phyloP scores from a whole-genome alignment of 345 rosid species.

The Diplotaxis tenuifolia region DNA sequence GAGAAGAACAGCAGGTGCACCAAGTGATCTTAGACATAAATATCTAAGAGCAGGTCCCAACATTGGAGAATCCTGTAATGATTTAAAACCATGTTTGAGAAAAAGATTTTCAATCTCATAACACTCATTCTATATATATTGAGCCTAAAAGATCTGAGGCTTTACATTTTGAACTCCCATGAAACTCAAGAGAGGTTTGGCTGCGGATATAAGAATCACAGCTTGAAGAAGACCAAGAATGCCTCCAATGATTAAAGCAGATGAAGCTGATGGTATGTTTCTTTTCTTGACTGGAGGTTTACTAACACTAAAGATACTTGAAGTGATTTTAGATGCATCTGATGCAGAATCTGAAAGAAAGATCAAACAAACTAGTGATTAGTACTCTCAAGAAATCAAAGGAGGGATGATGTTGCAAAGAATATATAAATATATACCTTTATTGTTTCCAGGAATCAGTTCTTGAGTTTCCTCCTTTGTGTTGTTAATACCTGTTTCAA shows the following conservation, averaged over 20 bases:
- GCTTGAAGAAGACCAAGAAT: slow-evolving; percentile 86
- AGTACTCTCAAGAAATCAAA: not conserved
- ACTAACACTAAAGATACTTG: slow-evolving; percentile 37
- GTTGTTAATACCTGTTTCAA: slow-evolving; percentile 43
- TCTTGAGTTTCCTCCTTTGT: slow-evolving; percentile 46
- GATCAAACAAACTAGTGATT: not conserved
- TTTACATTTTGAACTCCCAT: slow-evolving; percentile 86
- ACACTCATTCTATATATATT: not conserved
- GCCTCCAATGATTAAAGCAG: slow-evolving; percentile 80
- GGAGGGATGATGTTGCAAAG: slow-evolving; percentile 4
- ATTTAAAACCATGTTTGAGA: not conserved
- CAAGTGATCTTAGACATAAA: slow-evolving; percentile 76
- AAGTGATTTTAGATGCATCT: slow-evolving; percentile 26
- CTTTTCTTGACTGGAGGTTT: slow-evolving; percentile 48
- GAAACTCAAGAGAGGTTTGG: slow-evolving; percentile 72
- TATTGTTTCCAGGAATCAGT: slow-evolving; percentile 53
- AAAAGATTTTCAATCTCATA: not conserved
- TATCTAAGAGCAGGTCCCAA: slow-evolving; percentile 68
- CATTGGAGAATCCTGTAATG: slow-evolving; percentile 77
- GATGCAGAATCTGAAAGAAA: slow-evolving; percentile 18
- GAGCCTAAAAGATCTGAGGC: slow-evolving; percentile 2
- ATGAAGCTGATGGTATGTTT: slow-evolving; percentile 88
- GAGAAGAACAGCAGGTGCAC: slow-evolving; percentile 92
- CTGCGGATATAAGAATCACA: slow-evolving; percentile 63
- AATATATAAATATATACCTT: slow-evolving; percentile 3